phyloP scores from a whole-genome alignment of 805 yeast species.

The Hanseniaspora taiwanica region DNA sequence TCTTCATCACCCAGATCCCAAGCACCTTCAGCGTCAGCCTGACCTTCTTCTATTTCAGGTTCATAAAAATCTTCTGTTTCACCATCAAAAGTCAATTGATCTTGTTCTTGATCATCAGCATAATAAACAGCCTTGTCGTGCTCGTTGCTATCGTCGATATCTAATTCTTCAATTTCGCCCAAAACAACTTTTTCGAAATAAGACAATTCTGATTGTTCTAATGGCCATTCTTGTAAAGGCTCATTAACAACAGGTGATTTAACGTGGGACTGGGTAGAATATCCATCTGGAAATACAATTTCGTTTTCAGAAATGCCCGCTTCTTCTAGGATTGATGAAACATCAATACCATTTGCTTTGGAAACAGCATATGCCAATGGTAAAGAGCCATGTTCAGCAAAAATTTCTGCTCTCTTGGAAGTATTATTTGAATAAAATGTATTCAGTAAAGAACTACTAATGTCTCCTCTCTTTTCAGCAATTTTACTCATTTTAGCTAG shows the following conservation, averaged over 20 bases:
- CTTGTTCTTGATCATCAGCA: conserved; percentile 13
- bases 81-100: conserved; percentile 16
- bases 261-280: conserved; percentile 28
- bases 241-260: conserved; percentile 38
- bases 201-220: conserved; percentile 56
- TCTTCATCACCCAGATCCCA: conserved; percentile 80
- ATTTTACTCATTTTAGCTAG: conserved; percentile 75
- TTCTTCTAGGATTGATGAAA: conserved; percentile 55
- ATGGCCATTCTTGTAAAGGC: conserved; percentile 60
- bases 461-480: conserved; percentile 79
- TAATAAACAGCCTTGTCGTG: conserved; percentile 12
- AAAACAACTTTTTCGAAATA: conserved; percentile 75
- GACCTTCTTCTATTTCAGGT: conserved; percentile 19
- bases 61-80: conserved; percentile 30
- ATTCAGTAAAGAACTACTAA: conserved; percentile 69
- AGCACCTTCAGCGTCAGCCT: conserved; percentile 51
- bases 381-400: conserved; percentile 63
- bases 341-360: conserved; percentile 70
- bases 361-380: conserved; percentile 93
- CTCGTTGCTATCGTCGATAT: conserved; percentile 24
- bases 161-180: conserved; percentile 60
- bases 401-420: conserved; percentile 59
- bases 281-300: conserved; percentile 45
- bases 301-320: conserved; percentile 54
- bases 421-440: conserved; percentile 64